A percentile compares a stretch with the other conserved stretches of the same genome.
phyloP scores from a whole-genome alignment of 164 flowering plant species.

The Santalum album region DNA sequence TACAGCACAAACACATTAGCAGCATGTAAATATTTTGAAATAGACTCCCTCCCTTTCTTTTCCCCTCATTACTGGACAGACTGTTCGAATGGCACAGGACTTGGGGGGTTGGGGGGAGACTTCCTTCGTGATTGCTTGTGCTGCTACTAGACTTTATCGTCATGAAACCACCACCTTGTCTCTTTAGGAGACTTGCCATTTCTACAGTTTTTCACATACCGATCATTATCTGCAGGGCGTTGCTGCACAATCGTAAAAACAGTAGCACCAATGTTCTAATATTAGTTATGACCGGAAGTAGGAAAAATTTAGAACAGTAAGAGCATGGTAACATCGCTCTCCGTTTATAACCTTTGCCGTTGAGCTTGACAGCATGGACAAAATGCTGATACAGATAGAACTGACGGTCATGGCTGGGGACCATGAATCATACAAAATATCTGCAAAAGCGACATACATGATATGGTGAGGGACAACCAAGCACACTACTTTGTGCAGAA shows the following conservation, averaged over 20 bases:
- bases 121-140: no score
- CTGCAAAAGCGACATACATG: conserved; percentile 24
- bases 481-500: no score
- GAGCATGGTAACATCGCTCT: background rate
- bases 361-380: conserved; percentile 95
- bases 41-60: background rate
- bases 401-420: conserved; percentile 98
- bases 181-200: conserved; percentile 55
- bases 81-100: no score
- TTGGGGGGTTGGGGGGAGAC: no score
- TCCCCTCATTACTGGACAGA: conserved; percentile 2
- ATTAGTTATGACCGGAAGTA: no score
- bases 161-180: conserved; percentile 66
- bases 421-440: conserved; percentile 93
- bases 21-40: no score
- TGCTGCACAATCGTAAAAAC: conserved; percentile 25
- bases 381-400: conserved; percentile 93
- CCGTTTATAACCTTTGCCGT: conserved; percentile 56
- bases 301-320: background rate
- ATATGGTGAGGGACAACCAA: background rate
- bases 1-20: no score
- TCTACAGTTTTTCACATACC: conserved; percentile 44
- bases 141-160: conserved; percentile 32
- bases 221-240: conserved; percentile 47
- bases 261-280: background rate